Conservation (phyloP, 2,329 filamentous ascomycete genomes). For the Thyridium curvatum region DNA sequence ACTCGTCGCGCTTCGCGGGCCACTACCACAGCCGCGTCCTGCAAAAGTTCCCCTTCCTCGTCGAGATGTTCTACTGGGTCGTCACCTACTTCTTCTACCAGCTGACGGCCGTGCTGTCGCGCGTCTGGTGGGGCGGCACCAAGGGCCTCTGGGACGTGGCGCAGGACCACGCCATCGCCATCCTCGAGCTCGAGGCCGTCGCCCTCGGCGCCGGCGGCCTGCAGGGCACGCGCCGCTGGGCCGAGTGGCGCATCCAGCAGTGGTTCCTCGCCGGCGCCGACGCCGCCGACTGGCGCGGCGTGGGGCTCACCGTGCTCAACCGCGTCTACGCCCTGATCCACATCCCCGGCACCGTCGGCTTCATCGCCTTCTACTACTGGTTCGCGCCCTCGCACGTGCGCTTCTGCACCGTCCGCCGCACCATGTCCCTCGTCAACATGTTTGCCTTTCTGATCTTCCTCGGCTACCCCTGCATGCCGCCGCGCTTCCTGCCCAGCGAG, state of each 20-base stretch:
- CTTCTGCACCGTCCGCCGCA: slow-evolving; percentile 28
- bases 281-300: slow-evolving; percentile 22
- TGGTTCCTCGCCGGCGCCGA: slow-evolving; percentile 35
- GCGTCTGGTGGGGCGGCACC: slow-evolving; percentile 43
- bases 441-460: slow-evolving; percentile 52
- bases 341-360: slow-evolving; percentile 44
- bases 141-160: slow-evolving; percentile 37
- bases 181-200: slow-evolving; percentile 32
- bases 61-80: slow-evolving; percentile 71
- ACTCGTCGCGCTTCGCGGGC: slow-evolving; percentile 50
- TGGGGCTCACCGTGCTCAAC: slow-evolving; percentile 36
- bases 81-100: slow-evolving; percentile 60
- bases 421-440: slow-evolving; percentile 46
- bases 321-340: slow-evolving; percentile 43
- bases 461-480: slow-evolving; percentile 55
- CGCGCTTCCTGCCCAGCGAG: slow-evolving; percentile 44
- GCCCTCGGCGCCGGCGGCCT: slow-evolving; percentile 14
- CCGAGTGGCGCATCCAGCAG: slow-evolving; percentile 35
- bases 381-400: slow-evolving; percentile 35
- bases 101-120: slow-evolving; percentile 46
- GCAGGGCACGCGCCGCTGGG: slow-evolving; percentile 24
- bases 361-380: slow-evolving; percentile 59
- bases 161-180: slow-evolving; percentile 32
- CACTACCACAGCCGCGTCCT: slow-evolving; percentile 53
- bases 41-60: slow-evolving; percentile 59